These are phyloP conservation scores for Priceomyces carsonii DNA, from an alignment of 805 yeast species.

Conservation along the genomic window DNA sequence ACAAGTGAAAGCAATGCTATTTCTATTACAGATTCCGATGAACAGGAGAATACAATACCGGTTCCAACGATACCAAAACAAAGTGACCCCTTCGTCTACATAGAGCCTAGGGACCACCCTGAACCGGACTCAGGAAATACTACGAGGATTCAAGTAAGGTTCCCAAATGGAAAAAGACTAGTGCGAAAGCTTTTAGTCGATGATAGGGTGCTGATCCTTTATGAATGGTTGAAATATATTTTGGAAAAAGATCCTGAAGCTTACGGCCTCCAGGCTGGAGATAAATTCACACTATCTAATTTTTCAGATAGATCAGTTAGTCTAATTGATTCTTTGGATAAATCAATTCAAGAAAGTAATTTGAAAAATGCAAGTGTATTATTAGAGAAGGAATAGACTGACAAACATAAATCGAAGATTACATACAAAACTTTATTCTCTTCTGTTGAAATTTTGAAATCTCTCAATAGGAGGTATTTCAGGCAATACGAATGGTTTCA, in stretches of 20 bases:
- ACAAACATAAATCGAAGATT: too few relatives aligned
- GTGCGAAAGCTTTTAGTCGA: conserved; percentile 55
- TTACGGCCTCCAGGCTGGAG: conserved; percentile 51
- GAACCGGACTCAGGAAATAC: conserved; percentile 65
- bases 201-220: conserved; percentile 62
- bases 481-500: conserved; percentile 4
- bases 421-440: neutral
- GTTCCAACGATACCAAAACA: conserved; percentile 10
- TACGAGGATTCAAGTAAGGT: conserved; percentile 81
- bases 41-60: conserved; percentile 8
- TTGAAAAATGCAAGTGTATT: conserved; percentile 79
- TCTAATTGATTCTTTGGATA: conserved; percentile 57
- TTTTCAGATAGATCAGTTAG: conserved; percentile 42
- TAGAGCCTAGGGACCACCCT: conserved; percentile 50
- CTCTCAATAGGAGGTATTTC: conserved; percentile 27
- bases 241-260: conserved; percentile 45
- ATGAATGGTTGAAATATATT: conserved; percentile 64
- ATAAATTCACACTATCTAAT: conserved; percentile 33
- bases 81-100: conserved; percentile 47
- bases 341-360: conserved; percentile 71
- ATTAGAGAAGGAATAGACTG: conserved; percentile 55
- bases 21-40: conserved; percentile 18
- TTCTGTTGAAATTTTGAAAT: conserved; percentile 16
- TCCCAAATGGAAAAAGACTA: conserved; percentile 76
- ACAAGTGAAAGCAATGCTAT: conserved; percentile 28